These are phyloP conservation scores for Aspergillus novoparasiticus DNA, from an alignment of 2,329 filamentous ascomycete genomes.

Conservation along the genomic window DNA sequence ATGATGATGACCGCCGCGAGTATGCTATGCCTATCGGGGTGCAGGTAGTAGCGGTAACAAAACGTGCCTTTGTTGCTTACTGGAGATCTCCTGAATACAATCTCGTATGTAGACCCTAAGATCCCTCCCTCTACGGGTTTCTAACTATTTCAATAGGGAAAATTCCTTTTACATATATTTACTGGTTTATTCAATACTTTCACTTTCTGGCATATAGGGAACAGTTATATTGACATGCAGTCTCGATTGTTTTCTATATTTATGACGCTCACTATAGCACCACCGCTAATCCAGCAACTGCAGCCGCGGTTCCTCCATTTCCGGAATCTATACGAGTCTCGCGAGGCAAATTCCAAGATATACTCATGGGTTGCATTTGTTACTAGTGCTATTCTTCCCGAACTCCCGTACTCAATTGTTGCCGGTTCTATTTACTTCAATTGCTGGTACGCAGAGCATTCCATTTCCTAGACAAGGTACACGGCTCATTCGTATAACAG, in stretches of 20 bases:
- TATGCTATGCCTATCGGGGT: conserved; percentile 62
- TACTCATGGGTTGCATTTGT: conserved; percentile 76
- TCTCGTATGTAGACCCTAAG: conserved; percentile 28
- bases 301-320: conserved; percentile 71
- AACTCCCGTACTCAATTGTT: conserved; percentile 70
- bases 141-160: conserved; percentile 47
- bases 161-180: conserved; percentile 63
- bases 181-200: conserved; percentile 71
- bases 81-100: conserved; percentile 68
- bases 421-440: conserved; percentile 67
- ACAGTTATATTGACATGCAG: conserved; percentile 65
- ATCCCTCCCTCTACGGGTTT: not conserved
- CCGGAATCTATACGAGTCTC: conserved; percentile 67
- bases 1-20: conserved; percentile 58
- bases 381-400: conserved; percentile 65
- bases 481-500: conserved; percentile 25
- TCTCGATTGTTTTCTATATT: conserved; percentile 75
- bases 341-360: conserved; percentile 77
- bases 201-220: conserved; percentile 66
- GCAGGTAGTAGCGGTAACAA: conserved; percentile 59
- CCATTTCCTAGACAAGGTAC: not conserved
- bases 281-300: conserved; percentile 74
- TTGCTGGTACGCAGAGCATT: conserved; percentile 56
- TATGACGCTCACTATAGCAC: conserved; percentile 73
- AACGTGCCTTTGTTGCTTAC: conserved; percentile 63